Percentiles rank a stretch among this genome's conserved stretches.
phyloP scores from a whole-genome alignment of 768 basidiomycete species.

The Suillus luteus region DNA sequence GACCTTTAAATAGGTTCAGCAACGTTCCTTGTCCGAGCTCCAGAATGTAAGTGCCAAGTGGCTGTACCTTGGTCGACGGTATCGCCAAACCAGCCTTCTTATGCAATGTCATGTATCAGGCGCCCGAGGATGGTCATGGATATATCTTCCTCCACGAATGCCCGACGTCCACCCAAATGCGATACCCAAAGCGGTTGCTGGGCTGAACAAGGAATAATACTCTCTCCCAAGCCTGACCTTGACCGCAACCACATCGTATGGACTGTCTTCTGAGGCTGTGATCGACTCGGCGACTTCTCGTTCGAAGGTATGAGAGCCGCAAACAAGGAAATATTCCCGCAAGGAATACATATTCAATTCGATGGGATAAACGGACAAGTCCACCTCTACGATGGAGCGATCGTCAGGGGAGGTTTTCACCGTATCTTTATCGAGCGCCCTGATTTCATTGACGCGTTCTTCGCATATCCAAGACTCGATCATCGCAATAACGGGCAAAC shows the following conservation, averaged over 20 bases:
- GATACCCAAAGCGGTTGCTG: neutral
- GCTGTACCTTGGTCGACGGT: neutral
- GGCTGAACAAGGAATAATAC: constrained; percentile 9
- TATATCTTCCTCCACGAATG: constrained; percentile 2
- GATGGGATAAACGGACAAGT: constrained; percentile 6
- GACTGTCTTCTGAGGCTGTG: constrained; percentile 2
- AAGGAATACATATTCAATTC: constrained; percentile 8
- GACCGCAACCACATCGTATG: constrained; percentile 5
- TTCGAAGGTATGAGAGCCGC: constrained; percentile 1
- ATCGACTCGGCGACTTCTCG: constrained; percentile 2
- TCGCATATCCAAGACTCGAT: constrained; percentile 8
- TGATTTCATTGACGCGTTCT: constrained; percentile 5
- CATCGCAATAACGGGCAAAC: constrained; percentile 8
- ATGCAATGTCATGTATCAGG: neutral
- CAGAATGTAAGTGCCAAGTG: neutral
- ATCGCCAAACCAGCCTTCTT: neutral
- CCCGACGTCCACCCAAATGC: constrained; percentile 7
- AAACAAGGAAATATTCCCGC: constrained; percentile 3
- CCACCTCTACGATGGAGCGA: constrained; percentile 8
- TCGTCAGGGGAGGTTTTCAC: neutral
- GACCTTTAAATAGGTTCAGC: neutral
- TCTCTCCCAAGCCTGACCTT: constrained; percentile 7
- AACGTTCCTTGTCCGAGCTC: constrained; percentile 4
- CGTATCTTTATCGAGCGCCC: neutral
- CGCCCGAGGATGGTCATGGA: neutral